Evolutionary conservation across 78 protist species (phyloP).

Genomic region (Emiliania huxleyi): DNA sequence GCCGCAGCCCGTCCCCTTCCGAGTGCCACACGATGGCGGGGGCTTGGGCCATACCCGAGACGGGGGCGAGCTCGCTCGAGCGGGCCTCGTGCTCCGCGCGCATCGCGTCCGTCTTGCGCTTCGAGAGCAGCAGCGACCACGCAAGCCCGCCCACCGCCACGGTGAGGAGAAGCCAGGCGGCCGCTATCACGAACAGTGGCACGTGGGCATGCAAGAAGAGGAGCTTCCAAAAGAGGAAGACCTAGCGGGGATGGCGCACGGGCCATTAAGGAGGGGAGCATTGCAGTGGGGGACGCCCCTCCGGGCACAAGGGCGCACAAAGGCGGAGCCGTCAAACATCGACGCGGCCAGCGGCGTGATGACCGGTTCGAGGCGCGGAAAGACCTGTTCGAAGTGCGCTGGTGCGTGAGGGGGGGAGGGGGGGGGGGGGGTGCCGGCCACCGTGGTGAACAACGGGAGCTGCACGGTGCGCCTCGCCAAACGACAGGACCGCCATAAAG

Average conservation of each 20-base stretch:
- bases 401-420: too few relatives aligned
- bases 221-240: neutral
- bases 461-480: neutral
- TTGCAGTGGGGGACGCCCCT: too few relatives aligned
- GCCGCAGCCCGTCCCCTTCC: neutral
- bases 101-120: neutral
- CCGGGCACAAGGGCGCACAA: too few relatives aligned
- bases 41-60: too few relatives aligned
- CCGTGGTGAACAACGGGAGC: too few relatives aligned
- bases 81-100: neutral
- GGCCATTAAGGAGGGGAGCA: too few relatives aligned
- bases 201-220: neutral
- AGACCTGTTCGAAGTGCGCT: too few relatives aligned
- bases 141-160: neutral
- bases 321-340: neutral
- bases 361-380: neutral
- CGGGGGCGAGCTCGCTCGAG: too few relatives aligned
- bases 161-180: neutral
- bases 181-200: neutral
- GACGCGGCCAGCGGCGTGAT: neutral
- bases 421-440: too few relatives aligned
- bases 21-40: too few relatives aligned
- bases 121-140: neutral
- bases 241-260: too few relatives aligned
- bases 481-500: neutral